Conservation (phyloP, 495 filamentous ascomycete species). For the Hypoxylon subgilvum region DNA sequence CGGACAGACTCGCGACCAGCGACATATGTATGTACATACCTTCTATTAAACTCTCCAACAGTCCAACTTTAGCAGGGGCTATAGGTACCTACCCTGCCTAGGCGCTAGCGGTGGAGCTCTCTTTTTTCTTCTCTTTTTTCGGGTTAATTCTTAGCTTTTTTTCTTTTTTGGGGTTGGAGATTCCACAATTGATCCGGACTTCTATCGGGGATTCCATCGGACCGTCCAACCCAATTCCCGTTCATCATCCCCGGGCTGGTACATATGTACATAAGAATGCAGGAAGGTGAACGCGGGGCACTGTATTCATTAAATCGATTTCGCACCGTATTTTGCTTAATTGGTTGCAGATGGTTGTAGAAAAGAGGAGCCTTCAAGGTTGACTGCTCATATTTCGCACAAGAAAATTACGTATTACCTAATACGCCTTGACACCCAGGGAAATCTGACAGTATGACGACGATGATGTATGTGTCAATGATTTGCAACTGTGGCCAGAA, state of each 20-base stretch:
- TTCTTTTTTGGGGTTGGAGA: neutral
- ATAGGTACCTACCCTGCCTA: neutral
- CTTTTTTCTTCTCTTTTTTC: constrained; percentile 18
- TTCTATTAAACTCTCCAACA: neutral
- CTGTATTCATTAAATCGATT: neutral
- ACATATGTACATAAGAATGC: neutral
- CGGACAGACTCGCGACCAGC: constrained; percentile 38
- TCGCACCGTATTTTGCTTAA: constrained; percentile 34
- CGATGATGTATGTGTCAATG: constrained; percentile 7
- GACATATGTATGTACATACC: neutral
- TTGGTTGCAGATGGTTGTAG: constrained; percentile 1
- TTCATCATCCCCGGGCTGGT: neutral
- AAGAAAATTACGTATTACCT: no score
- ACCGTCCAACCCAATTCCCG: constrained; percentile 26
- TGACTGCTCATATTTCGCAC: no score
- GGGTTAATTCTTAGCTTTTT: constrained; percentile 27
- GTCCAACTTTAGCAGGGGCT: neutral
- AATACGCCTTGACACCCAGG: no score
- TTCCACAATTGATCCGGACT: constrained; percentile 32
- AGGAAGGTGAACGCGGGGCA: constrained; percentile 12
- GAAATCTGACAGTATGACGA: no score
- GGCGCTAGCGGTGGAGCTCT: neutral
- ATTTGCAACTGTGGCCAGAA: neutral
- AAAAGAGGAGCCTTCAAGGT: neutral
- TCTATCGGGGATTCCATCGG: constrained; percentile 22